These are phyloP conservation scores for Cenchrus americanus DNA, from an alignment of 176 grass and related monocot genomes.

Conservation along the genomic window DNA sequence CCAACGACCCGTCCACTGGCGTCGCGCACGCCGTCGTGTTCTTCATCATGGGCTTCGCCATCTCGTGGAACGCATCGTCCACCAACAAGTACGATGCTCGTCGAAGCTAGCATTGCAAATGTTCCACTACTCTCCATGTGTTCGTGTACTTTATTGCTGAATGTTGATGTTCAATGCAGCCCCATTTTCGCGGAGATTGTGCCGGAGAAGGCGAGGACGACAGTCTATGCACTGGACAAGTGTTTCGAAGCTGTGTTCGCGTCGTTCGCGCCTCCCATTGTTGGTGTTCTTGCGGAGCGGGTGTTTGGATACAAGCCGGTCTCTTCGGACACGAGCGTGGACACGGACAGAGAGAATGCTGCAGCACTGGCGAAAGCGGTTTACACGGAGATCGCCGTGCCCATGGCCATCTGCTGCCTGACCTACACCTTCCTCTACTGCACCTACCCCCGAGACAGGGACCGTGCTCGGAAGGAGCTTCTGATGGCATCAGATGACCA, in stretches of 20 bases:
- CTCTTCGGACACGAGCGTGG: constrained; percentile 42
- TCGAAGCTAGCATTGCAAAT: background rate
- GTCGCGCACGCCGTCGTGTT: constrained; percentile 44
- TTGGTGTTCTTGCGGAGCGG: constrained; percentile 54
- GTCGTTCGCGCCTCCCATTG: constrained; percentile 62
- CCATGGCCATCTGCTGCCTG: constrained; percentile 63
- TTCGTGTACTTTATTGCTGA: background rate
- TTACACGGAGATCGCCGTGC: constrained; percentile 63
- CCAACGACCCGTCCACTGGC: constrained; percentile 45
- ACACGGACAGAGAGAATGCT: constrained; percentile 56
- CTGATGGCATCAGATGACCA: constrained; percentile 44
- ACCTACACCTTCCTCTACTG: constrained; percentile 65
- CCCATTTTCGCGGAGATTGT: constrained; percentile 72
- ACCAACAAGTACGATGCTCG: constrained; percentile 55
- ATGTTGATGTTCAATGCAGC: constrained; percentile 17
- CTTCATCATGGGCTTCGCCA: constrained; percentile 64
- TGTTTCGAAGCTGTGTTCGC: constrained; percentile 60
- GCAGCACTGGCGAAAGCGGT: constrained; percentile 57
- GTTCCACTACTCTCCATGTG: background rate
- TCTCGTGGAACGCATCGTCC: constrained; percentile 61
- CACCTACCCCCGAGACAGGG: constrained; percentile 62
- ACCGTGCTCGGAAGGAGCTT: constrained; percentile 39
- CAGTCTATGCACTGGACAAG: constrained; percentile 64
- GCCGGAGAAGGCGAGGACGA: constrained; percentile 64
- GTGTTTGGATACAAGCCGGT: constrained; percentile 58